A percentile compares a stretch with the other conserved stretches of the same genome.
Evolutionary conservation across 1,284 basidiomycete species (phyloP).

Genomic region (Rhodotorula glutinis): DNA sequence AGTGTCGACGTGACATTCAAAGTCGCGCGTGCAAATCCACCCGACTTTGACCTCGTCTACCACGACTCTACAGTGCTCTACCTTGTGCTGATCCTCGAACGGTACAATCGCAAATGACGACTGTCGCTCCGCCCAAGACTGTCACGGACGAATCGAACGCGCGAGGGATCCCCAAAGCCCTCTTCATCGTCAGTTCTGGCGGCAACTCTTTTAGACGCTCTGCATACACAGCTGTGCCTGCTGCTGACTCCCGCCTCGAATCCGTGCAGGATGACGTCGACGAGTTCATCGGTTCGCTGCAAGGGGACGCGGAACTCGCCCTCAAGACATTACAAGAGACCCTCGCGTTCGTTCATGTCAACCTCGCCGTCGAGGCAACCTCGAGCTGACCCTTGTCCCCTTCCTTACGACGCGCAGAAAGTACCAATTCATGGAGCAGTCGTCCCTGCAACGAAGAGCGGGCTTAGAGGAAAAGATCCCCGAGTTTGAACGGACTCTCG

Average conservation of each 20-base stretch:
- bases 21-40: too few species aligned
- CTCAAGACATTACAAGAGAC: conserved; percentile 87
- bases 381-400: too few species aligned
- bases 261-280: conserved; percentile 69
- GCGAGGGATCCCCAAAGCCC: conserved; percentile 88
- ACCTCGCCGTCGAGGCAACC: not conserved
- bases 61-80: too few species aligned
- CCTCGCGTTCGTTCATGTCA: conserved; percentile 63
- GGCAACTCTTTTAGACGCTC: not conserved
- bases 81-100: too few species aligned
- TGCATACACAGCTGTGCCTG: too few species aligned
- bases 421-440: conserved; percentile 97
- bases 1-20: too few species aligned
- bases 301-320: conserved; percentile 72
- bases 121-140: conserved; percentile 45
- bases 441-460: conserved; percentile 71
- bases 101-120: not conserved
- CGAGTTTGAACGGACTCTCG: conserved; percentile 88
- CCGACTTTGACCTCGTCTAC: too few species aligned
- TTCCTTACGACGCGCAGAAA: conserved; percentile 60
- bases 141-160: conserved; percentile 60
- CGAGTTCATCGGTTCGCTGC: conserved; percentile 74
- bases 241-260: not conserved
- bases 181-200: conserved; percentile 78
- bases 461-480: conserved; percentile 92